Base-by-base conservation (phyloP, 306 rosid genomes). In the Erythrophleum fordii region DNA sequence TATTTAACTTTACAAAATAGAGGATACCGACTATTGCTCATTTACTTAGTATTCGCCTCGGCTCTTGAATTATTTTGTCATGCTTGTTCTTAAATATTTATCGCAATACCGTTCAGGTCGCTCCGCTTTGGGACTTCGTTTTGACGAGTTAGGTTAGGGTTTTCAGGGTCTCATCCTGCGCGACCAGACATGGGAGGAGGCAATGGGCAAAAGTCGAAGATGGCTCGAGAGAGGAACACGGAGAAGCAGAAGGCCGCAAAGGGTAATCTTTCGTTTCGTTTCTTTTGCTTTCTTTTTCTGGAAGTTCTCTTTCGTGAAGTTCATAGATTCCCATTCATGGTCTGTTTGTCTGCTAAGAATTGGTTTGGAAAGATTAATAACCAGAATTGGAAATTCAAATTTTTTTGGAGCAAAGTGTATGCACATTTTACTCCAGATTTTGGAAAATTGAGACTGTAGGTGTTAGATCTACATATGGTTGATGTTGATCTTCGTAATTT, bases 191-290 rank as follows among this genome's bases (percentile, higher is more conserved):
- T 90, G 97, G 97, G 97, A 62, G 95, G 93, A 80, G 97, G 97
- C 85, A 90, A 92, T 65, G 92, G 85, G 2, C 97, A 92, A 69
- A 92, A 92, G 84, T 58, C 97, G 25, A 90, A 89, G 91, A 90
- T 86, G 93, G 97, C 97, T 5, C 91, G 94, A 12, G 92, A 92
- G 87, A 89, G 72, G 85, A 90, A 92, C 77, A 16, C 89, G 76
- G 95, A 90, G 89, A 90, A 92, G 82, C 83, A 85, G 59, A 90
- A 84, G 46, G 91, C 77, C 8, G 3, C 85, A 4, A 92, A 90
- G 84, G 97, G 96, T 91, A 84, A 69, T 18, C 3, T 34, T 13
- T 56, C 45, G 13, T 0, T 37, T 16, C 14, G 0, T 39, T 28
- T 3, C 37, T 59, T 26, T 29, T 34, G 2, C 29, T 59, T 26